phyloP scores from a whole-genome alignment of 2,329 filamentous ascomycete species.

The Fusarium oligoseptatum region DNA sequence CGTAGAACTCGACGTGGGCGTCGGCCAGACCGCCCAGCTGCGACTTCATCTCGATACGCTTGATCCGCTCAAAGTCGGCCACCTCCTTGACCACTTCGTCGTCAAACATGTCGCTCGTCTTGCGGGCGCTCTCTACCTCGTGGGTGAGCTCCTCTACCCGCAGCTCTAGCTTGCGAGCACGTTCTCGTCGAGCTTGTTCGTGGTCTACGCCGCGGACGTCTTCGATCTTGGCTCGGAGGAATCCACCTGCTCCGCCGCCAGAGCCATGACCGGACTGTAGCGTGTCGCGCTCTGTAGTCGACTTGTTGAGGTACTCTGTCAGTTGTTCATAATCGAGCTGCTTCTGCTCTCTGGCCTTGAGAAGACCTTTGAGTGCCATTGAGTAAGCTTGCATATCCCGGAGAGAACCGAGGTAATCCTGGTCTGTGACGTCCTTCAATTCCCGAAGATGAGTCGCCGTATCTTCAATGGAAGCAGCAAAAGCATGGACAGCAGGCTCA shows the following conservation, averaged over 20 bases:
- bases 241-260: conserved; percentile 81
- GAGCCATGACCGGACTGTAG: conserved; percentile 72
- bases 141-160: conserved; percentile 91
- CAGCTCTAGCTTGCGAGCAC: conserved; percentile 89
- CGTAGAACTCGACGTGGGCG: conserved; percentile 89
- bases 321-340: conserved; percentile 97
- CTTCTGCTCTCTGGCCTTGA: conserved; percentile 96
- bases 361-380: conserved; percentile 84
- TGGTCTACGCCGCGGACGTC: conserved; percentile 97
- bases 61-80: conserved; percentile 95
- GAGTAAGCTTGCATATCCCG: conserved; percentile 98
- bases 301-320: conserved; percentile 95
- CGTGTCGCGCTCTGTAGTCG: conserved; percentile 85
- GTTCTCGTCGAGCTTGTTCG: conserved; percentile 88
- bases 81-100: conserved; percentile 96
- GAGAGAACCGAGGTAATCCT: conserved; percentile 92
- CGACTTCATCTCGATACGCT: conserved; percentile 90
- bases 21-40: conserved; percentile 87
- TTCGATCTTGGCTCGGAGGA: conserved; percentile 94
- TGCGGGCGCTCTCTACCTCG: conserved; percentile 89
- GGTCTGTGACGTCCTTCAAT: conserved; percentile 93
- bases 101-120: conserved; percentile 91
- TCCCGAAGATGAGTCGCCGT: conserved; percentile 81
- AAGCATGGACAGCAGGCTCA: conserved; percentile 84
- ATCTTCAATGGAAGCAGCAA: conserved; percentile 87